Base-by-base conservation (phyloP, 352 stramenopile species). In the Peronosclerospora sorghi region DNA sequence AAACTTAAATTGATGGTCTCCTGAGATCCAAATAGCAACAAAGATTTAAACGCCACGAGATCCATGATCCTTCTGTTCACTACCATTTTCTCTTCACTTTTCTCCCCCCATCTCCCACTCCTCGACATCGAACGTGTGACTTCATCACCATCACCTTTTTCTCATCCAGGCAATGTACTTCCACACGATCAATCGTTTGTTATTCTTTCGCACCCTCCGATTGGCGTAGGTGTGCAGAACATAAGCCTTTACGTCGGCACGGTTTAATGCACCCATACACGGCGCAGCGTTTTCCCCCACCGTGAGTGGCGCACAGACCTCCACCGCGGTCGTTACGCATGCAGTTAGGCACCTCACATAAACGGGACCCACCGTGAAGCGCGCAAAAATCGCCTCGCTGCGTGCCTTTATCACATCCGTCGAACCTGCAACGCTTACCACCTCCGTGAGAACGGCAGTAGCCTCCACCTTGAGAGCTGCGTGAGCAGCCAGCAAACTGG, bases 301-400 rank as follows among this genome's bases (percentile, higher is more conserved):
- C 83, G 48, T 94, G 83, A 13, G 68, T 83, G 14, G 78, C 62
- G 23, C 59, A 69, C 15, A 73, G 38, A 17, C 83, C 83, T 62
- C 79, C 74, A 35, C 81, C 81, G 41, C 81, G 81, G 55, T 92
- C 79, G 54, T 92, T 89, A 34, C 75, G 73, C 60, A 78, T 87
- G 68, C 83, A 93, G 44, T 72, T 75, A 26, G 60, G 46, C 5
- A 88, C 64, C 54, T 86, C 77, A 56, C 83, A 95, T 42, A 88
- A 56, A 26, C 83, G 80, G 19, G 75, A 87, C 24, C 83, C 83
- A 38, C 83, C 83, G 60, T 93, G 83, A 18, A 85, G 61, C 9
- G 80, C 83, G 35, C 83, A 94, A 55, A 83, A 91, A 54, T 85
- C 78, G 35, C 81, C 83, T 9, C 78, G 80, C 62, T 93, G 81